Evolutionary conservation across 345 rosid genomes (phyloP).

Genomic region (Eutrema heterophyllum): DNA sequence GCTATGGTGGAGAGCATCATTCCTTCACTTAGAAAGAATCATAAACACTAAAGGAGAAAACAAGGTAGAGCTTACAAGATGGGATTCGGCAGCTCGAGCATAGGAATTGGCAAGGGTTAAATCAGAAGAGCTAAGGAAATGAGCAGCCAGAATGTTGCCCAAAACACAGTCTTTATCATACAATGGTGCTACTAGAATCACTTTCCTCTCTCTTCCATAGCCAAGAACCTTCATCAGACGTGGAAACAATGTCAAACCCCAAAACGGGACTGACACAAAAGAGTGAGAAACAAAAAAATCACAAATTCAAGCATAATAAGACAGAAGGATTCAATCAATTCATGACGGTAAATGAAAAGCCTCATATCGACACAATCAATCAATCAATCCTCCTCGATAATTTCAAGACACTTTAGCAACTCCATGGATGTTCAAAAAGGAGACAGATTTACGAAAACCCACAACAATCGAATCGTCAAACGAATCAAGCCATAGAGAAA

Average conservation of each 20-base stretch:
- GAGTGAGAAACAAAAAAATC: background rate
- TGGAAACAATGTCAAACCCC: background rate
- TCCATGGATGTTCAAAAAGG: background rate
- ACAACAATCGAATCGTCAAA: background rate
- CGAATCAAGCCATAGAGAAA: background rate
- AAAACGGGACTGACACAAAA: background rate
- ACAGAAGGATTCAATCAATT: background rate
- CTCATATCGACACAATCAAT: background rate
- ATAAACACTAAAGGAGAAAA: background rate
- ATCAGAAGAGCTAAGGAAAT: slow-evolving; percentile 45
- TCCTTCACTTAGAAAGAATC: background rate
- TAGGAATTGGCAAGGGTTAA: slow-evolving; percentile 35
- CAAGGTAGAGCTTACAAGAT: slow-evolving; percentile 38
- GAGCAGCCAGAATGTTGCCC: slow-evolving; percentile 75
- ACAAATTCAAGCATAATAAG: background rate
- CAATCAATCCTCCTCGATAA: background rate
- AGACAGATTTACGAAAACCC: background rate
- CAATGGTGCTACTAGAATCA: slow-evolving; percentile 55
- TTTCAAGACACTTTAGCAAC: background rate
- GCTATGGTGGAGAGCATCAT: background rate
- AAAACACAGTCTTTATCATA: slow-evolving; percentile 65
- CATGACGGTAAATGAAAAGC: background rate
- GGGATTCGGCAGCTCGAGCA: slow-evolving; percentile 52
- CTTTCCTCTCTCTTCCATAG: slow-evolving; percentile 56
- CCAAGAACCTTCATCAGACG: slow-evolving; percentile 49